Conservation (phyloP, 2,329 filamentous ascomycete species). For the Ophiostoma sp. region DNA sequence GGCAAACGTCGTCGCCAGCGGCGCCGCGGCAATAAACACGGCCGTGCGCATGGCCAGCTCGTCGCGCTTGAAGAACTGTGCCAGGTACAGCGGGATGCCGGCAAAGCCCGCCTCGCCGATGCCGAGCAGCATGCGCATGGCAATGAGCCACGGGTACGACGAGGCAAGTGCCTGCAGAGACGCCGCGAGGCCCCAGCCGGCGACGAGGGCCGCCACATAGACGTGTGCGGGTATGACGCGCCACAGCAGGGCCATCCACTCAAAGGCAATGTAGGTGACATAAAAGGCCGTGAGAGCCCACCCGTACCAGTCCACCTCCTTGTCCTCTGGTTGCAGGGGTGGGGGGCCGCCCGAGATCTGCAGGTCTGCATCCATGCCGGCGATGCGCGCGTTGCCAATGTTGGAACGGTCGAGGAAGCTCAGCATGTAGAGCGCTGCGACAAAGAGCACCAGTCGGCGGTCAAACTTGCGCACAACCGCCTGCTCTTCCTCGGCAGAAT, state of each 20-base stretch:
- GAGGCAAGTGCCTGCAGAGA: conserved; percentile 64
- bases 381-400: conserved; percentile 59
- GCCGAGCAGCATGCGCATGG: conserved; percentile 53
- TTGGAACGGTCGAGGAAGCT: conserved; percentile 82
- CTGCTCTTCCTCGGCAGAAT: conserved; percentile 64
- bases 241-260: conserved; percentile 62
- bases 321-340: conserved; percentile 33
- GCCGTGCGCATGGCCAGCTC: conserved; percentile 83
- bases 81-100: conserved; percentile 59
- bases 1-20: conserved; percentile 74
- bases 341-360: conserved; percentile 36
- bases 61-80: conserved; percentile 58
- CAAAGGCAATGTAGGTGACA: conserved; percentile 57
- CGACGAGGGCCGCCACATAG: conserved; percentile 57
- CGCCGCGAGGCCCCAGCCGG: conserved; percentile 73
- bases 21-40: conserved; percentile 80
- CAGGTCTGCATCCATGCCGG: conserved; percentile 59
- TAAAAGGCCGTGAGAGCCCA: conserved; percentile 60
- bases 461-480: conserved; percentile 71
- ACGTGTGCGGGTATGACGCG: conserved; percentile 55
- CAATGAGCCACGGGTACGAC: conserved; percentile 56
- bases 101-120: conserved; percentile 62
- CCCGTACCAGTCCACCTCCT: conserved; percentile 42
- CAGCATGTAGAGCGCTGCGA: conserved; percentile 77
- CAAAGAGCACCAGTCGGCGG: conserved; percentile 68